These are phyloP conservation scores for Lasiodiplodia gonubiensis DNA, from an alignment of 2,329 filamentous ascomycete genomes.

Conservation along the genomic window DNA sequence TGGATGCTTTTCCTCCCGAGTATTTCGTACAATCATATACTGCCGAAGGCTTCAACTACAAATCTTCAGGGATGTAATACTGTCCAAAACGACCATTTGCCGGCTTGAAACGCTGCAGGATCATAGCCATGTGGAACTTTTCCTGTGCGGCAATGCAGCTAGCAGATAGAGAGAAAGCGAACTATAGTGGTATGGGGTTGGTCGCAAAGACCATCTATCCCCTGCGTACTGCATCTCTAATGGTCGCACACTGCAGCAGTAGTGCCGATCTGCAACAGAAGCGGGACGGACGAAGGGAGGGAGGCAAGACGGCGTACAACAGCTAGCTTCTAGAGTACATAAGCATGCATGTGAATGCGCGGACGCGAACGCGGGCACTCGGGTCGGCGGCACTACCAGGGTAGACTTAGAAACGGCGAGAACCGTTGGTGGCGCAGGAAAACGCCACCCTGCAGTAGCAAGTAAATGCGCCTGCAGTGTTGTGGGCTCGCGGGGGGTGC, in stretches of 20 bases:
- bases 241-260: background rate
- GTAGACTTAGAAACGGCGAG: background rate
- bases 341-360: background rate
- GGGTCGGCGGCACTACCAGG: background rate
- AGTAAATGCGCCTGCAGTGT: background rate
- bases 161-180: background rate
- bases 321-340: background rate
- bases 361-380: background rate
- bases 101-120: no score
- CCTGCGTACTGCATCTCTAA: background rate
- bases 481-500: background rate
- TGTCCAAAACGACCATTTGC: no score
- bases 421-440: background rate
- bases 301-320: background rate
- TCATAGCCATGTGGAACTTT: no score
- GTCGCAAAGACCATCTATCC: background rate
- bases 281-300: background rate
- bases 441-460: background rate
- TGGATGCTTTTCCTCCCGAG: no score
- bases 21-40: no score
- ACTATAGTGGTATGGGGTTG: no score
- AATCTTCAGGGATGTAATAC: no score
- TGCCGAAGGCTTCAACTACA: no score
- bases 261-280: background rate
- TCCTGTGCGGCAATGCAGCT: background rate